Evolutionary conservation across 163 green algal genomes (phyloP).

Genomic region (Scenedesmus sp.): DNA sequence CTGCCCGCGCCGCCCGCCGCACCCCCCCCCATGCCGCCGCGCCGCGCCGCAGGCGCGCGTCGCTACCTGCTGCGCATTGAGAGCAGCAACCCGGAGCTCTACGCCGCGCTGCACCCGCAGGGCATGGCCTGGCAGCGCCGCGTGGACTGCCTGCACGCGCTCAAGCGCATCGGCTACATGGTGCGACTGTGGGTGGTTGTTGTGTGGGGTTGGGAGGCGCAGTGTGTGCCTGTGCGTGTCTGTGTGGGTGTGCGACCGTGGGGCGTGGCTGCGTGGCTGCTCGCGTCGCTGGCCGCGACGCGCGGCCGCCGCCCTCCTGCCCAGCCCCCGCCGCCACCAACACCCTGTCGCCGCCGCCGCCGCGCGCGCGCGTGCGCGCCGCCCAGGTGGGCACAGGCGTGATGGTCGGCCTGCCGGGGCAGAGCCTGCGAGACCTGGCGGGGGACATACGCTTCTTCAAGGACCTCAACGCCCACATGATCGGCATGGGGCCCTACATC

Average conservation of each 20-base stretch:
- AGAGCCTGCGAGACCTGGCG: constrained; percentile 71
- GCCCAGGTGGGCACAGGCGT: constrained; percentile 68
- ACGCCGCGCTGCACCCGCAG: constrained; percentile 63
- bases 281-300: neutral
- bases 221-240: neutral
- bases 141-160: constrained; percentile 56
- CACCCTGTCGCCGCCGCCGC: no score
- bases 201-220: neutral
- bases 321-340: neutral
- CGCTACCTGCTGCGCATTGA: constrained; percentile 79
- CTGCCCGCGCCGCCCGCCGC: no score
- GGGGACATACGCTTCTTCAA: constrained; percentile 72
- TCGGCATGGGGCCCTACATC: constrained; percentile 56
- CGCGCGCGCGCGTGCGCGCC: no score
- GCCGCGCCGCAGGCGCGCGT: constrained; percentile 50
- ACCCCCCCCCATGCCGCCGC: neutral
- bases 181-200: constrained; percentile 8
- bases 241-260: no score
- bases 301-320: neutral
- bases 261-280: no score
- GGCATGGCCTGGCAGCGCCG: constrained; percentile 60
- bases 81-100: constrained; percentile 73
- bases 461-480: constrained; percentile 69
- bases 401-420: constrained; percentile 75
- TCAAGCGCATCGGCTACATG: constrained; percentile 56